phyloP scores from a whole-genome alignment of 495 filamentous ascomycete species.

The Aspergillus indologenus region DNA sequence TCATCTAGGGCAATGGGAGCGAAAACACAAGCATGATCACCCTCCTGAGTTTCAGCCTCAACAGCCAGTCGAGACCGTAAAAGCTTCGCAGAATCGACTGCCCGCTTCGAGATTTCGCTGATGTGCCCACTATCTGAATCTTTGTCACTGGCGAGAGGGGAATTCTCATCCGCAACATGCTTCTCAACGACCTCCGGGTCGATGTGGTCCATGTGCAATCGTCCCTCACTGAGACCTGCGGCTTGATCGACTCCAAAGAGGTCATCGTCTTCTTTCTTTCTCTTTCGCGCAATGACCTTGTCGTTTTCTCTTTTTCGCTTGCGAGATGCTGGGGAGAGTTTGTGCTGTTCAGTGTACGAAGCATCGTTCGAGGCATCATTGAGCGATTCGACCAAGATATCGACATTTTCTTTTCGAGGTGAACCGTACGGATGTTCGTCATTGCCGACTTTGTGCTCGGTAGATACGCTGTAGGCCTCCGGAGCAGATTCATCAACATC shows the following conservation, averaged over 20 bases:
- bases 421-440: neutral
- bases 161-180: neutral
- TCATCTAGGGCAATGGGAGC: slow-evolving; percentile 3
- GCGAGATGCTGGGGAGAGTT: slow-evolving; percentile 47
- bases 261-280: slow-evolving; percentile 73
- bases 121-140: neutral
- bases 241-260: slow-evolving; percentile 55
- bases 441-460: slow-evolving; percentile 2
- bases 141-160: neutral
- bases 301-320: slow-evolving; percentile 69
- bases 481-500: slow-evolving; percentile 54
- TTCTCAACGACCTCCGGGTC: neutral
- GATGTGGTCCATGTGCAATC: neutral
- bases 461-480: slow-evolving; percentile 20
- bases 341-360: slow-evolving; percentile 7
- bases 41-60: neutral
- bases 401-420: neutral
- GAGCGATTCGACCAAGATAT: neutral
- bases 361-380: slow-evolving; percentile 4
- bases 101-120: neutral
- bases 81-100: neutral
- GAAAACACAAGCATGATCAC: slow-evolving; percentile 1
- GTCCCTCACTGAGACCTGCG: neutral
- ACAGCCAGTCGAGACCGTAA: neutral
- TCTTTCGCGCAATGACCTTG: slow-evolving; percentile 61